Evolutionary conservation across 2,329 filamentous ascomycete genomes (phyloP).

Genomic region (Gaeumannomyces sp.): DNA sequence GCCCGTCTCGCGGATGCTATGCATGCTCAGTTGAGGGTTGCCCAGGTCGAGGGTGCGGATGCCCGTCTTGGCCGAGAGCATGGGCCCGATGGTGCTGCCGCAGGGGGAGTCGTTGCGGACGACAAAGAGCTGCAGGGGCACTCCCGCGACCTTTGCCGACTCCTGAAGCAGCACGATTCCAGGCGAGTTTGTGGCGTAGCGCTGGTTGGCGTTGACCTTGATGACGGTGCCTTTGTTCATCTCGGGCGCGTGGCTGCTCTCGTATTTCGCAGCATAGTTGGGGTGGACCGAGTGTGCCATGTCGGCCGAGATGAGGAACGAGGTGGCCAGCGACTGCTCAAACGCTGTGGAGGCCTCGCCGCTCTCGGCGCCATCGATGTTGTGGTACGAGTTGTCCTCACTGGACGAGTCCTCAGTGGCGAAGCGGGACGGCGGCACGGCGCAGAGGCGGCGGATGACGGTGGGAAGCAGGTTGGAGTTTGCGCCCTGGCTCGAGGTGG

Average conservation of each 20-base stretch:
- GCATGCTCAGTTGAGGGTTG: slow-evolving; percentile 84
- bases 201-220: slow-evolving; percentile 96
- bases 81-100: slow-evolving; percentile 96
- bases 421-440: slow-evolving; percentile 57
- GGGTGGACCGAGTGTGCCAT: slow-evolving; percentile 97
- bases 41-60: slow-evolving; percentile 86
- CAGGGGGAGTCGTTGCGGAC: slow-evolving; percentile 93
- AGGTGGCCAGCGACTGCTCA: slow-evolving; percentile 85
- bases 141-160: slow-evolving; percentile 64
- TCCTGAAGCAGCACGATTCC: slow-evolving; percentile 92
- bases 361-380: slow-evolving; percentile 43
- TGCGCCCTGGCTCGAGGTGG: slow-evolving; percentile 84
- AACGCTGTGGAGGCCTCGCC: slow-evolving; percentile 70
- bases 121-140: slow-evolving; percentile 92
- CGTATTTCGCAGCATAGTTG: slow-evolving; percentile 90
- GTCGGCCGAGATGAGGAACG: slow-evolving; percentile 91
- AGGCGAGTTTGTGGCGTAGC: slow-evolving; percentile 93
- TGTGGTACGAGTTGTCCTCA: slow-evolving; percentile 61
- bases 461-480: slow-evolving; percentile 87
- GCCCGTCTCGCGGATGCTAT: slow-evolving; percentile 90
- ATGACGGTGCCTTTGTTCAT: slow-evolving; percentile 97
- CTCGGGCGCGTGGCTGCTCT: slow-evolving; percentile 80
- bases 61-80: slow-evolving; percentile 81
- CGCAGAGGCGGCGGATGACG: slow-evolving; percentile 78
- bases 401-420: slow-evolving; percentile 27